Base-by-base conservation (phyloP, 2,329 filamentous ascomycete genomes). In the Beauveria sp. region DNA sequence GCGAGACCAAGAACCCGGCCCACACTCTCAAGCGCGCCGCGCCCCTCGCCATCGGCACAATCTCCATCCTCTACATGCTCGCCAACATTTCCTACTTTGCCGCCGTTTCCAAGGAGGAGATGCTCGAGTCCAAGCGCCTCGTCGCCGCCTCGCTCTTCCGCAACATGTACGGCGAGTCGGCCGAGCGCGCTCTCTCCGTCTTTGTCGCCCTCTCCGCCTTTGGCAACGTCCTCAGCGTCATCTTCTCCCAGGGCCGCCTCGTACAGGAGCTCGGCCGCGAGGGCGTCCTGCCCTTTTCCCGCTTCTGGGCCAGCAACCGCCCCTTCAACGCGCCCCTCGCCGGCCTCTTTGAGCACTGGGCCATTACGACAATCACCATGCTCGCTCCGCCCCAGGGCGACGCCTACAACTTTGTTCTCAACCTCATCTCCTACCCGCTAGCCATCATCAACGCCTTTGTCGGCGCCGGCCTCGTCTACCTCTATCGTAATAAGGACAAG, bases 41-140 rank as follows among this genome's bases (percentile, higher is more conserved):
- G 1, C 83, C 86, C 2, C 67, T 84, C 9, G 86, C 84, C 53
- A 77, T 89, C 30, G 76, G 75, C 46, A 76, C 80, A 26, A 81
- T 87, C 41, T 81, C 83, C 0, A 66, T 86, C 30, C 73, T 88
- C 0, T 89, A 89, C 74, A 84, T 88, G 75, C 77, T 89, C 20
- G 80, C 81, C 69, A 89, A 89, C 72, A 80, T 88, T 50, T 81
- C 86, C 57, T 88, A 88, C 72, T 88, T 88, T 65, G 84, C 84
- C 7, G 80, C 78, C 12, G 80, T 84, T 0, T 73, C 80, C 63
- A 80, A 78, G 68, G 73, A 75, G 2, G 80, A 84, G 65, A 84
- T 84, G 51, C 71, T 83, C 14, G 72, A 72, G 20, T 76, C 80
- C 0, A 75, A 79, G 62, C 76, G 78, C 12, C 80, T 83, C 3